Conservation (phyloP, 1,139 yeast species). For the Yamadazyma sp. region DNA sequence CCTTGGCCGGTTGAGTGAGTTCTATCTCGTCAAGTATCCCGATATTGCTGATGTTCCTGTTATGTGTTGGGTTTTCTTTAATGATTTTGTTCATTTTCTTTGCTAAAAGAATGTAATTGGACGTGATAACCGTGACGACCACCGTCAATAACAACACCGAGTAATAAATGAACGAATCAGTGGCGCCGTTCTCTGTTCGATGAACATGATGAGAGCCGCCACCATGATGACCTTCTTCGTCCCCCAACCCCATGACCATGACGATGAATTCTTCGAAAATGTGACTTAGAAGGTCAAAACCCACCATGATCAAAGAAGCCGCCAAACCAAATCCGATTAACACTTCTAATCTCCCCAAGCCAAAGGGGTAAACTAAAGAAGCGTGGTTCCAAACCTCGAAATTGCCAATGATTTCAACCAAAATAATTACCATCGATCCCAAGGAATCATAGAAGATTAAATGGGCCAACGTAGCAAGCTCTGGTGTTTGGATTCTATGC, state of each 20-base stretch:
- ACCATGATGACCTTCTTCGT: conserved; percentile 25
- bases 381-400: conserved; percentile 89
- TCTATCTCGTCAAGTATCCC: conserved; percentile 14
- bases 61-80: conserved; percentile 15
- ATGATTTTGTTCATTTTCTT: conserved; percentile 39
- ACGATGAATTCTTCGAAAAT: conserved; percentile 72
- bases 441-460: conserved; percentile 83
- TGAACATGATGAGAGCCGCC: conserved; percentile 57
- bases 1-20: conserved; percentile 4
- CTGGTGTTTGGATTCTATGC: conserved; percentile 53
- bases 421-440: conserved; percentile 68
- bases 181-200: conserved; percentile 27
- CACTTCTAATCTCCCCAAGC: conserved; percentile 84
- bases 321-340: conserved; percentile 85
- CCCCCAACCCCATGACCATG: conserved; percentile 41
- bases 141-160: conserved; percentile 27
- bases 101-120: conserved; percentile 34
- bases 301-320: conserved; percentile 84
- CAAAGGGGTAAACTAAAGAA: conserved; percentile 88
- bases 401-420: conserved; percentile 79
- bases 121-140: conserved; percentile 35
- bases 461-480: conserved; percentile 82
- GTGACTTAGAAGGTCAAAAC: conserved; percentile 85
- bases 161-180: conserved; percentile 26
- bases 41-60: conserved; percentile 15